Evolutionary conservation across 2,329 filamentous ascomycete genomes (phyloP).

Genomic region (Xylariaceae sp.): DNA sequence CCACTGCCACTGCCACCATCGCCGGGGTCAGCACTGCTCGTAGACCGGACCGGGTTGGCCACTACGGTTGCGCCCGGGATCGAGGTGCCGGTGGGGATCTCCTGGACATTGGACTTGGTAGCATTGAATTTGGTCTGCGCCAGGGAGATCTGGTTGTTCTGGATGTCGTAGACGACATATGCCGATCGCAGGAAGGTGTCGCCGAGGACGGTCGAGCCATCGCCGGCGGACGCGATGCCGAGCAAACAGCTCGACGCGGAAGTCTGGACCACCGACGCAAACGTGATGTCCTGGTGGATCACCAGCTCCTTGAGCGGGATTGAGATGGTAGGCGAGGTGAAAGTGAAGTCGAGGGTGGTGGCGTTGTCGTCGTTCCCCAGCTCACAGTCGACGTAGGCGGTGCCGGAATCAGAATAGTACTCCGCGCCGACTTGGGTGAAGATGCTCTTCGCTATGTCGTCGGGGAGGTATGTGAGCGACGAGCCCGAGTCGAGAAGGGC

Average conservation of each 20-base stretch:
- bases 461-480: slow-evolving; percentile 61
- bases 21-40: slow-evolving; percentile 34
- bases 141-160: slow-evolving; percentile 64
- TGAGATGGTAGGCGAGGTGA: slow-evolving; percentile 47
- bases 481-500: slow-evolving; percentile 69
- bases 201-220: slow-evolving; percentile 57
- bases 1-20: slow-evolving; percentile 17
- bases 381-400: slow-evolving; percentile 58
- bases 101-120: slow-evolving; percentile 43
- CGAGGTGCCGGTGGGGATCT: slow-evolving; percentile 47
- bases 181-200: slow-evolving; percentile 71
- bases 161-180: slow-evolving; percentile 70
- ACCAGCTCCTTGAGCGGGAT: slow-evolving; percentile 57
- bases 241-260: slow-evolving; percentile 52
- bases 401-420: slow-evolving; percentile 47
- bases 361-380: slow-evolving; percentile 35
- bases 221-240: slow-evolving; percentile 56
- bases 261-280: not conserved
- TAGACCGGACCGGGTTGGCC: slow-evolving; percentile 44
- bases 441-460: slow-evolving; percentile 40
- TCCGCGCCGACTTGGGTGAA: slow-evolving; percentile 41
- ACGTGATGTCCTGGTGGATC: not conserved
- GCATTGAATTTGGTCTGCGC: slow-evolving; percentile 62
- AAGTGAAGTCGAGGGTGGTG: slow-evolving; percentile 47
- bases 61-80: slow-evolving; percentile 53